Percentiles rank a stretch among this genome's conserved stretches.
Conservation (phyloP, 2,329 filamentous ascomycete species). For the Paraphoma chrysanthemicola region DNA sequence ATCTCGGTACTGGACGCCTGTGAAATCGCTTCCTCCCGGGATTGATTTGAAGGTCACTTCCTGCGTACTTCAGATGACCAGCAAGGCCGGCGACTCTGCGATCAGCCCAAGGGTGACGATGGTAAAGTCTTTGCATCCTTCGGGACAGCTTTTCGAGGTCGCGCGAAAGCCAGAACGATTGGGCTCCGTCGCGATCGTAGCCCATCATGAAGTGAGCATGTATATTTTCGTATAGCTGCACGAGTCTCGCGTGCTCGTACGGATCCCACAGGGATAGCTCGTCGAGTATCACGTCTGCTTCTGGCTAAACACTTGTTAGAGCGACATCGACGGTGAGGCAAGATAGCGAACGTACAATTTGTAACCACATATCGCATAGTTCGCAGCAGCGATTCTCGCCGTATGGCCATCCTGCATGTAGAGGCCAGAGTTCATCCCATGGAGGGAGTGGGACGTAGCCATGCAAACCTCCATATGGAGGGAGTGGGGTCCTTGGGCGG, state of each 20-base stretch:
- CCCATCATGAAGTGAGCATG: conserved; percentile 19
- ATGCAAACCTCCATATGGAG: no score
- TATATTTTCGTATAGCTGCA: conserved; percentile 4
- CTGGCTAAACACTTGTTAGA: conserved; percentile 7
- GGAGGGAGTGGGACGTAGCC: neutral
- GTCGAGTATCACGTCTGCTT: conserved; percentile 2
- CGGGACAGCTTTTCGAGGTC: conserved; percentile 17
- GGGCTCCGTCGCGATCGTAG: conserved; percentile 9
- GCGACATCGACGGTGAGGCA: neutral
- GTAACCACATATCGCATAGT: conserved; percentile 8
- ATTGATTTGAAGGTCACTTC: no score
- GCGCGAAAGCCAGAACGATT: conserved; percentile 12
- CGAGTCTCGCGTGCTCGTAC: neutral
- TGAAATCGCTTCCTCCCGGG: no score
- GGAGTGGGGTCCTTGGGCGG: no score
- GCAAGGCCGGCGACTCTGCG: conserved; percentile 5
- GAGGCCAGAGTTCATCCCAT: conserved; percentile 1
- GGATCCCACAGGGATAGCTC: conserved; percentile 5
- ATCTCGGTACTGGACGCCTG: no score
- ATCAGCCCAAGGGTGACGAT: neutral
- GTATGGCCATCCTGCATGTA: conserved; percentile 9
- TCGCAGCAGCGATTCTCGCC: conserved; percentile 13
- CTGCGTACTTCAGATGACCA: no score
- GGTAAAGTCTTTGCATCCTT: conserved; percentile 5
- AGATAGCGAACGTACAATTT: conserved; percentile 7